Evolutionary conservation across 768 basidiomycete species (phyloP).

Genomic region (Candolleomyces eurysporus): DNA sequence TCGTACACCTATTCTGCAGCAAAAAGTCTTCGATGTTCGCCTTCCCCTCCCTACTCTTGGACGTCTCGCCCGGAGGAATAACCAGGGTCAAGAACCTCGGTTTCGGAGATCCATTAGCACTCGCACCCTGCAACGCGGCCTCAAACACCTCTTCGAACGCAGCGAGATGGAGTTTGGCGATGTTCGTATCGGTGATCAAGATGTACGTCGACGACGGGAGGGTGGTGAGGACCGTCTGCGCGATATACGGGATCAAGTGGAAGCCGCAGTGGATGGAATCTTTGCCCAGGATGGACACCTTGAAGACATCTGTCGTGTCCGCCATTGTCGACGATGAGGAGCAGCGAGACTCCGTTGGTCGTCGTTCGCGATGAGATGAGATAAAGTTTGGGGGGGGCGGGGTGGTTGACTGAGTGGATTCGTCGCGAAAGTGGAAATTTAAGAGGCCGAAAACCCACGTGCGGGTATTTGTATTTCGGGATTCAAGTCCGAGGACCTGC

Average conservation of each 20-base stretch:
- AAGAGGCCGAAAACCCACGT: background rate
- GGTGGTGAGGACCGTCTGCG: conserved; percentile 61
- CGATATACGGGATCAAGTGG: conserved; percentile 87
- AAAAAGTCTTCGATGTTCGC: conserved; percentile 94
- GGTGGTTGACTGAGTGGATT: background rate
- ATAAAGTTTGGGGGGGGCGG: background rate
- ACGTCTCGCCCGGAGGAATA: conserved; percentile 88
- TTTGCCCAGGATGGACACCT: conserved; percentile 80
- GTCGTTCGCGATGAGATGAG: background rate
- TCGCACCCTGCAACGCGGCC: conserved; percentile 27
- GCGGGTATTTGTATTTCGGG: background rate
- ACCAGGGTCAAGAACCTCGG: conserved; percentile 76
- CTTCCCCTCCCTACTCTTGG: conserved; percentile 89
- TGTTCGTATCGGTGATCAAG: conserved; percentile 88
- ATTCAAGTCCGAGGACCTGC: background rate
- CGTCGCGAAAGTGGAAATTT: background rate
- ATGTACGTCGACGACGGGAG: conserved; percentile 86
- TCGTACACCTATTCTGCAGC: conserved; percentile 80
- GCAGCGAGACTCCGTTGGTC: background rate
- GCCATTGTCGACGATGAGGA: conserved; percentile 5
- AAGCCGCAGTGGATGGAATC: conserved; percentile 94
- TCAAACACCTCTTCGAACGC: conserved; percentile 68
- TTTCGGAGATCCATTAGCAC: conserved; percentile 20
- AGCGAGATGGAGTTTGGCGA: conserved; percentile 76
- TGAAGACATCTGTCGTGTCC: conserved; percentile 58